A percentile compares a stretch with the other conserved stretches of the same genome.
Evolutionary conservation across 768 basidiomycete genomes (phyloP).

Genomic region (Xerocomus spinulosus): DNA sequence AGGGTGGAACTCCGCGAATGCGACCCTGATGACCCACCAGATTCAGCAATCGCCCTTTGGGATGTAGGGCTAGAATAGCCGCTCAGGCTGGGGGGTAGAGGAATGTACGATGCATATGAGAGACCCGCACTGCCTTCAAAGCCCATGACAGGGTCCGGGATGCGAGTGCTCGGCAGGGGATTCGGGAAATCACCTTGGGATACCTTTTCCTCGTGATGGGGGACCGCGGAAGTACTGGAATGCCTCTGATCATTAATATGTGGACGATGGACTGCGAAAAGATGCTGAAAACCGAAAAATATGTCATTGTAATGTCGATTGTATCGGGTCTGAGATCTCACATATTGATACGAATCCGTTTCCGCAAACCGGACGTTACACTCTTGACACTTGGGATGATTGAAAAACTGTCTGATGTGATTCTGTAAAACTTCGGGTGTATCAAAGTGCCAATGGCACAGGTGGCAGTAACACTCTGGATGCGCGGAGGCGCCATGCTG

Average conservation of each 20-base stretch:
- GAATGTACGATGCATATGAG: slow-evolving; percentile 27
- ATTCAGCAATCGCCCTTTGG: slow-evolving; percentile 18
- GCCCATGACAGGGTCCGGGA: slow-evolving; percentile 22
- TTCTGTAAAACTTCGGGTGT: slow-evolving; percentile 32
- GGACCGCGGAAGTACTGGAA: background rate
- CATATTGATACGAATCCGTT: slow-evolving; percentile 34
- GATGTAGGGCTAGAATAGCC: slow-evolving; percentile 30
- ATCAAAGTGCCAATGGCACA: slow-evolving; percentile 40
- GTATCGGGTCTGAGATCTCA: slow-evolving; percentile 16
- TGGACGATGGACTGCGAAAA: slow-evolving; percentile 27
- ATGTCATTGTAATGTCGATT: background rate
- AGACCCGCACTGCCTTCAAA: slow-evolving; percentile 15
- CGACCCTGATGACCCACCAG: slow-evolving; percentile 11
- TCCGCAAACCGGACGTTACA: slow-evolving; percentile 43
- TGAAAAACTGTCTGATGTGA: slow-evolving; percentile 40
- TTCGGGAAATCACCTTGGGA: slow-evolving; percentile 1
- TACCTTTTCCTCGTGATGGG: slow-evolving; percentile 1
- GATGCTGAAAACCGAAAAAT: slow-evolving; percentile 16
- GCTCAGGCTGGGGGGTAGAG: slow-evolving; percentile 29
- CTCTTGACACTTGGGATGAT: slow-evolving; percentile 42
- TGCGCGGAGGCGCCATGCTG: slow-evolving; percentile 31
- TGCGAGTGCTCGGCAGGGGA: slow-evolving; percentile 10
- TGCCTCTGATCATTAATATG: slow-evolving; percentile 7
- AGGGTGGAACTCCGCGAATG: slow-evolving; percentile 31
- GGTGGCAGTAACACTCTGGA: slow-evolving; percentile 31